Base-by-base conservation (phyloP, 257 asterid genomes). In the Scutellaria galericulata region DNA sequence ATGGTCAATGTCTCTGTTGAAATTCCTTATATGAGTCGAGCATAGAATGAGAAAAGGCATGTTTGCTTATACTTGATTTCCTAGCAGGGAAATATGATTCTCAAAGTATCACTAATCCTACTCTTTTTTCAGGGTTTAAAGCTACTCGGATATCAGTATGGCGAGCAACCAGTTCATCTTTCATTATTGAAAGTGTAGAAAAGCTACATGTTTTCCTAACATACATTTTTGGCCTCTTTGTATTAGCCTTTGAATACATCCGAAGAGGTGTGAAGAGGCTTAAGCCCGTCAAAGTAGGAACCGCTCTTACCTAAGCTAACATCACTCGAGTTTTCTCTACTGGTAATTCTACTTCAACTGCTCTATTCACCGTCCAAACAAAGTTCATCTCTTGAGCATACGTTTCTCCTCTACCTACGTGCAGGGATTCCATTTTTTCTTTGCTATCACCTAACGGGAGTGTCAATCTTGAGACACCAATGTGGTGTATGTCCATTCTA, bases 251-350 rank as follows among this genome's bases (percentile, higher is more conserved):
- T 37, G 90, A 86, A 66, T 73, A 78, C 78, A 48, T 82, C 42
- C 75, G 85, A 85, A 85, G 88, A 63, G 86, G 86, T 10, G 75
- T 86, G 68, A 80, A 71, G 77, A 82, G 88, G 54, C 78, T 87
- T 37, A 89, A 93, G 76, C 90, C 93, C 6, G 84, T 84, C 31
- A 88, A 84, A 85, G 96, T 93, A 48, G 93, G 83, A 76, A 27
- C 91, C 54, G 64, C 85, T 73, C 90, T 84, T 62, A 77, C 95
- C 73, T 88, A 80, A 86, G 79, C 77, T 66, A 46, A 62, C 56
- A 70, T 58, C 48, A 61, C 42, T 60, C 13, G 64, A 82, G 70
- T 85, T 66, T 74, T 60, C 65, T 76, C 72, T 41, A 64, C 84
- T 20, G 91, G 94, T 88, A 72, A 83, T 60, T 9, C 40, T 40